These are phyloP conservation scores for Fusarium pseudograminearum DNA, from an alignment of 2,329 filamentous ascomycete species.

Conservation along the genomic window DNA sequence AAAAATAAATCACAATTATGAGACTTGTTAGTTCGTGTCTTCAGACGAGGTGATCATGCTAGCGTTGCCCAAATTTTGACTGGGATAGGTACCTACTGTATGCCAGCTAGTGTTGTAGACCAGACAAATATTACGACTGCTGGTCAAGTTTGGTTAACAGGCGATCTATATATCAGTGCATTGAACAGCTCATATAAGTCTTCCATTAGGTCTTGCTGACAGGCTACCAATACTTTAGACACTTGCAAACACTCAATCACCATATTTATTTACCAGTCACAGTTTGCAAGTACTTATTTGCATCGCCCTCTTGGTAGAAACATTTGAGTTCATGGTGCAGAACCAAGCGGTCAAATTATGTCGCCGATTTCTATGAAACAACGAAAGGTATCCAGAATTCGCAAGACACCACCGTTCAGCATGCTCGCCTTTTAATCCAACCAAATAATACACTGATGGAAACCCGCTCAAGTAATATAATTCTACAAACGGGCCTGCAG, in stretches of 20 bases:
- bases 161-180: too few relatives aligned
- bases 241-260: background rate
- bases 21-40: background rate
- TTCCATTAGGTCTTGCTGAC: background rate
- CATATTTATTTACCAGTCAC: background rate
- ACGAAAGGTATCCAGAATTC: background rate
- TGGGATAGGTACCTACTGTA: background rate
- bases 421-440: slow-evolving; percentile 30
- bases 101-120: background rate
- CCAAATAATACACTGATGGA: slow-evolving; percentile 22
- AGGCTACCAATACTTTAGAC: background rate
- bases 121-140: background rate
- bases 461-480: slow-evolving; percentile 5
- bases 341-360: background rate
- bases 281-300: background rate
- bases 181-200: background rate
- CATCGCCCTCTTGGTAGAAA: background rate
- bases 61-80: background rate
- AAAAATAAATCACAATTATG: slow-evolving; percentile 1
- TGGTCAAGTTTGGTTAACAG: too few relatives aligned
- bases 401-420: slow-evolving; percentile 4
- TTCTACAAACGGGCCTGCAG: slow-evolving; percentile 29
- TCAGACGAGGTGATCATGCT: background rate
- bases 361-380: slow-evolving; percentile 9
- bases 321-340: background rate